Conservation (phyloP, 192 early-diverging fungal genomes). For the Helicostylum pulchrum region DNA sequence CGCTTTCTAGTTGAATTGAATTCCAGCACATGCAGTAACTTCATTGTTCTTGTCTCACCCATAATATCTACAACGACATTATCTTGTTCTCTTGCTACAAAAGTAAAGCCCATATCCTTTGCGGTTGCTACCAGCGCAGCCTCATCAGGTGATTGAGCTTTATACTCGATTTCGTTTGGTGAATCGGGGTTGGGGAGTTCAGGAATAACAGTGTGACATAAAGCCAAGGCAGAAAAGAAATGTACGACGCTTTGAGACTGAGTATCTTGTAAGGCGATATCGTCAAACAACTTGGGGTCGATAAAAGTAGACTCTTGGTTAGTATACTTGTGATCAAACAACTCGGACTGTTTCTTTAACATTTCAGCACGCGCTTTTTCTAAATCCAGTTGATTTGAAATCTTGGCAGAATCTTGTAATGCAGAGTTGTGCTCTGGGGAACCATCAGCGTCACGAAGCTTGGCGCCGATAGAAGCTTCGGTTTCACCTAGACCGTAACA, state of each 20-base stretch:
- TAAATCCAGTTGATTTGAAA: constrained; percentile 23
- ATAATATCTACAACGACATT: constrained; percentile 70
- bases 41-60: constrained; percentile 66
- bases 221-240: constrained; percentile 58
- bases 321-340: constrained; percentile 61
- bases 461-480: constrained; percentile 45
- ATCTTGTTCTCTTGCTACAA: constrained; percentile 72
- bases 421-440: not conserved
- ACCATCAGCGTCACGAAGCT: not conserved
- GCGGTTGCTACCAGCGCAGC: constrained; percentile 86
- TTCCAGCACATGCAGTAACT: constrained; percentile 69
- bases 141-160: constrained; percentile 94
- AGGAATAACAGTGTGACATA: constrained; percentile 68
- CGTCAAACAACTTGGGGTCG: constrained; percentile 42
- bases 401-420: not conserved
- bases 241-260: constrained; percentile 30
- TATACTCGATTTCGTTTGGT: constrained; percentile 67
- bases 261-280: constrained; percentile 11
- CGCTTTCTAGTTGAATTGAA: constrained; percentile 93
- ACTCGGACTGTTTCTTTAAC: constrained; percentile 49
- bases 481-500: constrained; percentile 58
- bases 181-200: constrained; percentile 43
- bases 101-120: constrained; percentile 78
- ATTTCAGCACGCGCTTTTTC: constrained; percentile 48
- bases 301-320: constrained; percentile 69